Evolutionary conservation across 1,139 yeast genomes (phyloP), one percentile per base, ranked within the genome.

Genomic region (Suhomyces maxii): DNA sequence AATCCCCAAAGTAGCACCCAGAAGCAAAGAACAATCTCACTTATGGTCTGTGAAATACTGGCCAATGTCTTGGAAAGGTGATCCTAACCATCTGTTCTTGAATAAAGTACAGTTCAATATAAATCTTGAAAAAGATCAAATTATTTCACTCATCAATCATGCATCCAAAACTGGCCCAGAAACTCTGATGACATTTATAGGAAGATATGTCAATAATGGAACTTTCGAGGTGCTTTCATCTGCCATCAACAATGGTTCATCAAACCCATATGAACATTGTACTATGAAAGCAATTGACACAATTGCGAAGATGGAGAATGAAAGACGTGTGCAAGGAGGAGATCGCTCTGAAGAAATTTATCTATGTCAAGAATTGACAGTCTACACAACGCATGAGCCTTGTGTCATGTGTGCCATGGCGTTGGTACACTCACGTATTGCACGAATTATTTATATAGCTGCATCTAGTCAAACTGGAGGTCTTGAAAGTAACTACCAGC

Each of bases 361-460:
- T 60, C 74, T 95, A 8, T 91, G 98, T 59, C 79, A 85, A 39
- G 80, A 83, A 47, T 77, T 83, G 53, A 83, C 87, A 50, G 90
- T 93, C 0, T 90, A 88, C 59, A 86, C 95, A 1, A 86, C 96
- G 0, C 96, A 90, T 61, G 99, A 95, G 62, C 99, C 99, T 0
- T 95, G 99, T 61, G 80, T 89, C 0, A 95, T 93, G 98, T 95
- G 99, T 60, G 71, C 88, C 8, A 95, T 95, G 99, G 99, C 98
- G 0, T 71, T 95, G 34, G 85, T 91, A 9, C 99, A 95, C 63
- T 91, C 98, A 1, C 74, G 99, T 40, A 77, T 95, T 1, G 77
- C 82, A 11, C 71, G 90, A 46, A 68, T 93, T 35, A 71, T 88
- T 1, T 93, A 84, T 61, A 54, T 88, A 25, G 67, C 73, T 40